phyloP scores from a whole-genome alignment of 306 rosid species.

The Prunus salicina region DNA sequence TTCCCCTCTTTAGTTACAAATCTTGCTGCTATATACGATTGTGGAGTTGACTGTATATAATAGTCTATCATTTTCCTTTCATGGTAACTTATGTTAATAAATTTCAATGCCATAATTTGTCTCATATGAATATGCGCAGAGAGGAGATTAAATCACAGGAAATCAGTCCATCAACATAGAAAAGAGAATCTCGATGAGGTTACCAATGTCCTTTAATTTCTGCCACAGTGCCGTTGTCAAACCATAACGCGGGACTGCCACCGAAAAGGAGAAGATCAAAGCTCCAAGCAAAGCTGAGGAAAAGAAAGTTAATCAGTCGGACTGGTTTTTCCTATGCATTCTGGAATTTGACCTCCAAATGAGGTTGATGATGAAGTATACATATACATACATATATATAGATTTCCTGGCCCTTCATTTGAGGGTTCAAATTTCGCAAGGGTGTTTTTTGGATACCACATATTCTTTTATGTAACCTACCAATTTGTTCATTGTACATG shows the following conservation, averaged over 20 bases:
- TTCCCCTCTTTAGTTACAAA: background rate
- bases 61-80: background rate
- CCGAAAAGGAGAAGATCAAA: background rate
- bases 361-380: background rate
- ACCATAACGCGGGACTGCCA: background rate
- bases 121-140: constrained; percentile 43
- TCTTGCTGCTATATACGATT: background rate
- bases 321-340: background rate
- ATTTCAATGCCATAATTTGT: background rate
- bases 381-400: no score
- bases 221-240: background rate
- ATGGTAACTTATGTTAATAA: background rate
- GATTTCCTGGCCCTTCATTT: constrained; percentile 1
- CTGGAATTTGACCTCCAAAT: background rate
- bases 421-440: background rate
- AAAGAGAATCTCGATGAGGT: constrained; percentile 40
- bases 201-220: constrained; percentile 48
- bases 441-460: background rate
- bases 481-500: background rate
- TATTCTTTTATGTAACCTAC: background rate
- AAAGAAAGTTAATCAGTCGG: background rate
- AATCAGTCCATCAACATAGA: constrained; percentile 38
- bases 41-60: background rate
- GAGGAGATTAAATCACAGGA: constrained; percentile 46
- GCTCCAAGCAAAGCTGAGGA: background rate